phyloP scores from a whole-genome alignment of 2,329 filamentous ascomycete species.

The Rosellinia necatrix region DNA sequence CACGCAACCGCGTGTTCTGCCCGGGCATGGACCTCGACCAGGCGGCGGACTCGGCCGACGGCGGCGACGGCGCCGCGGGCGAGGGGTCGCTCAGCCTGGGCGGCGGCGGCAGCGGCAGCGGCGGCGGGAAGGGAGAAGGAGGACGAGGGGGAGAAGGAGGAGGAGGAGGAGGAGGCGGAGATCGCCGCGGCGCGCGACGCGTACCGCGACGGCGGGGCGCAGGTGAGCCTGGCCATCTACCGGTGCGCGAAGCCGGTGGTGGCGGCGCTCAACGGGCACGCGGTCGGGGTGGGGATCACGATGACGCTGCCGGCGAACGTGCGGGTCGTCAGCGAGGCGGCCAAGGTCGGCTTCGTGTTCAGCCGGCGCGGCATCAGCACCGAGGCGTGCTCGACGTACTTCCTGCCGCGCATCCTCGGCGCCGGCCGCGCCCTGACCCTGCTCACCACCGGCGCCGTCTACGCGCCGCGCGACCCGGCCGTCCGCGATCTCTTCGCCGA shows the following conservation, averaged over 20 bases:
- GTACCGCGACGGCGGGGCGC: slow-evolving; percentile 57
- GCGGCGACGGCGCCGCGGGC: background rate
- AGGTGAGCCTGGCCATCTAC: slow-evolving; percentile 59
- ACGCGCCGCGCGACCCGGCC: slow-evolving; percentile 54
- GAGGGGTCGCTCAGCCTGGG: background rate
- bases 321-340: slow-evolving; percentile 57
- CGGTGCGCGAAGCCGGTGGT: slow-evolving; percentile 63
- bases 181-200: slow-evolving; percentile 6
- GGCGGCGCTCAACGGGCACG: slow-evolving; percentile 62
- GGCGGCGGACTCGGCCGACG: slow-evolving; percentile 28
- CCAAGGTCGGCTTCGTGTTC: slow-evolving; percentile 78
- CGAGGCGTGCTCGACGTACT: slow-evolving; percentile 74
- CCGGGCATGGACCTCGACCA: slow-evolving; percentile 60
- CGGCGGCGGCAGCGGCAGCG: background rate
- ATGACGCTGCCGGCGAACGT: slow-evolving; percentile 62
- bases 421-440: slow-evolving; percentile 66
- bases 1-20: slow-evolving; percentile 57
- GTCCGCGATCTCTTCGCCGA: slow-evolving; percentile 69
- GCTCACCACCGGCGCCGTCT: slow-evolving; percentile 68
- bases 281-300: slow-evolving; percentile 65
- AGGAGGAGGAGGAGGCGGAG: background rate
- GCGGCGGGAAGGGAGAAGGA: background rate
- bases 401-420: slow-evolving; percentile 72
- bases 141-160: background rate
- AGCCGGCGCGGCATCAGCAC: slow-evolving; percentile 70